These are phyloP conservation scores for Arachis hypogaea DNA, from an alignment of 306 rosid species.

Conservation along the genomic window DNA sequence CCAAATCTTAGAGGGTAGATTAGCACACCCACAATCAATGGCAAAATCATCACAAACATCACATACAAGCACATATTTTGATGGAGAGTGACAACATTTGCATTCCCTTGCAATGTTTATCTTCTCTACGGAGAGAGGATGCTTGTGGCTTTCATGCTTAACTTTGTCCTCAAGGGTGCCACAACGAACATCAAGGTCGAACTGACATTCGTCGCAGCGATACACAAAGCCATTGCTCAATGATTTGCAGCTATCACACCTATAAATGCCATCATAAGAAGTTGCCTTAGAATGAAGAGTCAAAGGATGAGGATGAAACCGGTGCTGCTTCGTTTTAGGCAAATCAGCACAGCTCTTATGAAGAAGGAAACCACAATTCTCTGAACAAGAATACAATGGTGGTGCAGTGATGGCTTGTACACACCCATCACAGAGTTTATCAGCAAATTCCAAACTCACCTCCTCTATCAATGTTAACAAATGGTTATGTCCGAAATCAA, in stretches of 20 bases:
- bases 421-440: conserved; percentile 18
- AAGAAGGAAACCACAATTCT: conserved; percentile 6
- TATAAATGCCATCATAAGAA: conserved; percentile 22
- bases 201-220: conserved; percentile 18
- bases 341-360: neutral
- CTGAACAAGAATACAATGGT: neutral
- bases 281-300: conserved; percentile 1
- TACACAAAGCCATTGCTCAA: conserved; percentile 20
- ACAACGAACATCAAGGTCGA: conserved; percentile 23
- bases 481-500: neutral
- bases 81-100: conserved; percentile 9
- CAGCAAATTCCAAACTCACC: neutral
- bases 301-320: neutral
- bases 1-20: conserved; percentile 28
- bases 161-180: neutral
- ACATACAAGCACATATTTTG: conserved; percentile 26
- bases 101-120: conserved; percentile 2
- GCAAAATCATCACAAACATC: conserved; percentile 38
- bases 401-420: neutral
- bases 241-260: conserved; percentile 4
- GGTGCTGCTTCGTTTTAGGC: conserved; percentile 9
- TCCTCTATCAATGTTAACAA: neutral
- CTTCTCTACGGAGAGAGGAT: neutral
- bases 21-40: conserved; percentile 34
- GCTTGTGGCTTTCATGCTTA: conserved; percentile 15